phyloP scores from a whole-genome alignment of 768 basidiomycete species.

The Suillus americanus region DNA sequence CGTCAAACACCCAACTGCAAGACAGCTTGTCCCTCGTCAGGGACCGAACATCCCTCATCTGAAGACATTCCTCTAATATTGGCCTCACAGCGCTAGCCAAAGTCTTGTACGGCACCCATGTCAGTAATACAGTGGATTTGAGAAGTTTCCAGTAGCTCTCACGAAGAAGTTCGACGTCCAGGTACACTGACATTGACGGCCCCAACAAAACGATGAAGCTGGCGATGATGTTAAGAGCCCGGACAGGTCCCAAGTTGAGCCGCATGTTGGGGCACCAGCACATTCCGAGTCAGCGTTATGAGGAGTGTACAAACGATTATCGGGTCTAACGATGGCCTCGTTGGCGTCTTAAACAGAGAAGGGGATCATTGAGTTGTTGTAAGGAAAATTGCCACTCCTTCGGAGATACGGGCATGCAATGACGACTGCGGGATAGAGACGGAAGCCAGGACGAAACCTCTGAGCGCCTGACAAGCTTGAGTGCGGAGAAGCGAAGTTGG shows the following conservation, averaged over 20 bases:
- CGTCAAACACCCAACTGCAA: no score
- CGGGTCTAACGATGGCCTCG: no score
- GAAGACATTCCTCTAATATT: slow-evolving; percentile 54
- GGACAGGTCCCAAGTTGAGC: slow-evolving; percentile 80
- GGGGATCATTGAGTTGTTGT: no score
- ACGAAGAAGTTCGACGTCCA: slow-evolving; percentile 34
- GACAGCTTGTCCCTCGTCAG: no score
- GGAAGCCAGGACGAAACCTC: no score
- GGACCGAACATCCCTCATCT: no score
- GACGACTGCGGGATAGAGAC: no score
- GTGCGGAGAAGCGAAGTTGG: no score
- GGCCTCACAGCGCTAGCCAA: slow-evolving; percentile 49
- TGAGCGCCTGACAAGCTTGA: no score
- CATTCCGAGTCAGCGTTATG: slow-evolving; percentile 46
- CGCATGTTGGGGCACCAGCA: slow-evolving; percentile 53
- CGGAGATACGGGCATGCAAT: no score
- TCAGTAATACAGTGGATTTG: slow-evolving; percentile 47
- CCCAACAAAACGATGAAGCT: slow-evolving; percentile 67
- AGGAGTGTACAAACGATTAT: slow-evolving; percentile 65
- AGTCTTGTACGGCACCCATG: slow-evolving; percentile 52
- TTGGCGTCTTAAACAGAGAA: no score
- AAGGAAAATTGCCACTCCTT: no score
- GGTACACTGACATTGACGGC: slow-evolving; percentile 41
- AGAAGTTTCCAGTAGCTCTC: slow-evolving; percentile 50
- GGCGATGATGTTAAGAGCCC: slow-evolving; percentile 70